These are phyloP conservation scores for Guadua angustifolia DNA, from an alignment of 176 grass and related monocot species.

Conservation along the genomic window DNA sequence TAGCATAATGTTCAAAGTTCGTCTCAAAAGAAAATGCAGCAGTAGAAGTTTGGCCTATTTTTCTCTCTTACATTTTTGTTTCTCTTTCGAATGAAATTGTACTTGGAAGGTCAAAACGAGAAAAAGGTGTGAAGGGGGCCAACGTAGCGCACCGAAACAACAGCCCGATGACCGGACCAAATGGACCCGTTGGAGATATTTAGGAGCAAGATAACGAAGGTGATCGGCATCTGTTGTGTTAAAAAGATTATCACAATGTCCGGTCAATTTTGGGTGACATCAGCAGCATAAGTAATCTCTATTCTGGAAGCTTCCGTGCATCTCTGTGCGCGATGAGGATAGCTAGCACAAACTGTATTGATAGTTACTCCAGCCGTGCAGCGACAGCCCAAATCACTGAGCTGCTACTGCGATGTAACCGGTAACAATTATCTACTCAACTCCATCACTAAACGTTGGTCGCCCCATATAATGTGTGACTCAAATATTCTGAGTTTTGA, in stretches of 20 bases:
- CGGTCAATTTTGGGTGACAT: not conserved
- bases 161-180: not conserved
- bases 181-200: not conserved
- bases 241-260: not conserved
- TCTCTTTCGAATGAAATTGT: too few relatives aligned
- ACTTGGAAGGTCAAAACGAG: too few relatives aligned
- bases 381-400: not conserved
- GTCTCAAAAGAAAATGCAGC: not conserved
- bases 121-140: too few relatives aligned
- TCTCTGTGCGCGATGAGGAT: not conserved
- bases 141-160: too few relatives aligned
- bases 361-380: not conserved
- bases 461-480: not conserved
- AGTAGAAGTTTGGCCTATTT: too few relatives aligned
- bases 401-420: not conserved
- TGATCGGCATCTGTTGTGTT: not conserved
- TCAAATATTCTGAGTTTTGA: not conserved
- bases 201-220: not conserved
- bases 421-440: not conserved
- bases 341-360: not conserved
- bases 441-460: not conserved
- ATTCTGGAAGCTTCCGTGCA: not conserved
- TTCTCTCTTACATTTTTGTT: too few relatives aligned
- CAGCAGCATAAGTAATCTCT: not conserved
- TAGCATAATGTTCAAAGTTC: not conserved